These are phyloP conservation scores for Amanita thiersii DNA, from an alignment of 768 basidiomycete species.

Conservation along the genomic window DNA sequence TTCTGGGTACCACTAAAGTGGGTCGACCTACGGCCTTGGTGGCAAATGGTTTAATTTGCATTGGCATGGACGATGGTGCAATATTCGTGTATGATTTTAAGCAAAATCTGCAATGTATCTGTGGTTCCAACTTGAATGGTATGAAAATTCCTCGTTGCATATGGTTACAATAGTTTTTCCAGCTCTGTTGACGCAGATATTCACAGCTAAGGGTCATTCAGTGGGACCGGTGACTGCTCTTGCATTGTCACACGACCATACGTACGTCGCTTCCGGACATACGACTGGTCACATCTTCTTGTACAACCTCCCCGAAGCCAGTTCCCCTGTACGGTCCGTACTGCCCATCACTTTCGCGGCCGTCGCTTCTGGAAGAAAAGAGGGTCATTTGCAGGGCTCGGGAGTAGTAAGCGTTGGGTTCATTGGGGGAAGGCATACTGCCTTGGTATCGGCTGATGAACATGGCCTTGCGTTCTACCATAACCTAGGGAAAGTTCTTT, in stretches of 20 bases:
- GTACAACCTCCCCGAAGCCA: conserved; percentile 70
- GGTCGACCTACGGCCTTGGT: conserved; percentile 76
- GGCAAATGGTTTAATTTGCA: conserved; percentile 81
- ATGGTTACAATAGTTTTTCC: neutral
- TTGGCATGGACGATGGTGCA: conserved; percentile 78
- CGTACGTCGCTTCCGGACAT: conserved; percentile 87
- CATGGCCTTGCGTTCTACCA: conserved; percentile 92
- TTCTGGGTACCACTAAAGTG: conserved; percentile 48
- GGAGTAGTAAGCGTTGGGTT: conserved; percentile 80
- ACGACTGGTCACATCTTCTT: conserved; percentile 77
- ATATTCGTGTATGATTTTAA: conserved; percentile 85
- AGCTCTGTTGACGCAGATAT: conserved; percentile 13
- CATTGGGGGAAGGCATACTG: conserved; percentile 87
- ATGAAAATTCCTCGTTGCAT: conserved; percentile 11
- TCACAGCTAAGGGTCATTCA: conserved; percentile 34
- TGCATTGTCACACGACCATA: conserved; percentile 88
- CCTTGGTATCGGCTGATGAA: conserved; percentile 86
- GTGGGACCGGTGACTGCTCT: conserved; percentile 82
- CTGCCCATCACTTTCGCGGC: conserved; percentile 58
- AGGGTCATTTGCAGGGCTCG: conserved; percentile 79
- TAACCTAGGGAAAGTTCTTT: conserved; percentile 87
- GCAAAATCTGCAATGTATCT: conserved; percentile 74
- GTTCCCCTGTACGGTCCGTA: conserved; percentile 60
- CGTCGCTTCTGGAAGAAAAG: conserved; percentile 71
- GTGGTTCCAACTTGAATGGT: conserved; percentile 68